Evolutionary conservation across 1,284 basidiomycete species (phyloP), one percentile per base, ranked within the genome.

Genomic region (Sporisorium exsertum): DNA sequence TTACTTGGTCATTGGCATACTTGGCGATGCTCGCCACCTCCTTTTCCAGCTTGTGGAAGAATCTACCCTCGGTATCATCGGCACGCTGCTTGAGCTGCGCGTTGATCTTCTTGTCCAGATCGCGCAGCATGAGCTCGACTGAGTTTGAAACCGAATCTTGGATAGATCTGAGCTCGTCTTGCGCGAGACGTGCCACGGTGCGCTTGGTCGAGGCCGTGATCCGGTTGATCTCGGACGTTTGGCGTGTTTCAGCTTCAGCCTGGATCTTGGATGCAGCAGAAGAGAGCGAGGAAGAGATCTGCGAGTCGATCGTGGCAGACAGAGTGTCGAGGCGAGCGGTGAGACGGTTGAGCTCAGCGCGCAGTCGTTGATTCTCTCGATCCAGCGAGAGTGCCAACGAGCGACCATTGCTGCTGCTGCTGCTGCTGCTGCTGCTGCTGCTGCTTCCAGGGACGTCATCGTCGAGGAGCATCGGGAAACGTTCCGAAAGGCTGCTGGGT

Each of bases 1-100:
- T 75, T 7, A 75, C 72, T 32, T 75, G 60, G 24, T 70, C 67
- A 35, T 75, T 75, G 45, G 72, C 72, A 47, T 75, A 75, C 53
- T 50, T 51, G 2, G 72, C 52, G 16, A 75, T 70, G 22, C 53
- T 26, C 10, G 24, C 32, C 5, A 75, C 63, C 45, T 75, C 72
- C 35, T 52, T 46, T 20, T 75, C 72, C 13, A 75, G 54, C 27
- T 60, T 49, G 16, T 43, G 12, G 27, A 70, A 60, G 57, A 75
- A 75, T 13, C 53, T 59, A 16, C 56, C 64, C 35, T 75, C 63
- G 18, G 67, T 75, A 33, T 65, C 72, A n/a, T 75, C 72, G n/a
- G 67, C 72, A 15, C 72, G 55, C 43, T 63, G 58, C 56, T 70
- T 70, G 27, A 75, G 65, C 46, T 70, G 66, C 15, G 27, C 16